Base-by-base conservation (phyloP, 1,284 basidiomycete species). In the Earliella scabrosa region DNA sequence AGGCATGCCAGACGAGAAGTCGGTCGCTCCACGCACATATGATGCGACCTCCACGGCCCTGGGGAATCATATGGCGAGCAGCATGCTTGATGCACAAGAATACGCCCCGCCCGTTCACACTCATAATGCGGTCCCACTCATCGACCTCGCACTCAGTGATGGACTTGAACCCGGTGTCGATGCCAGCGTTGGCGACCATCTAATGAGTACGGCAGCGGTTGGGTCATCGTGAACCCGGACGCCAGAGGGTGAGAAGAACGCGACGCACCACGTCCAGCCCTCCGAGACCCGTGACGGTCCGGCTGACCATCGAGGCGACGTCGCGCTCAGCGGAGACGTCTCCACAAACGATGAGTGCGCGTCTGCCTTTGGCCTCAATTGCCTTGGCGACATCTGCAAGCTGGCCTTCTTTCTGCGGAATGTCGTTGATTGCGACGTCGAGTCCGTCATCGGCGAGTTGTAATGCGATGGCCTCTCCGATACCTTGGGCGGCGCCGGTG, bases 391-490 rank as follows among this genome's bases (percentile, higher is more conserved):
- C 60, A 0, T 38, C 48, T 1, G 71, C 63, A 0, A 79, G 66
- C 14, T 57, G 45, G 2, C 62, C 60, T 1, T 40, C 18, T 23
- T 75, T 70, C 11, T 55, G 54, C 0, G 66, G 60, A 8, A 78
- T 38, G 54, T 79, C 77, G 43, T 71, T 68, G 31, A 81, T 35
- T 9, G 68, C 73, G 6, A 80, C 61, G 49, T 76, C 67, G 21
- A 76, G 68, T 1, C 78, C 79, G 52, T 81, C 78, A 2, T 65
- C 52, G 1, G 79, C 76, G 11, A 81, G 71, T 0, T 75, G 71
- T 0, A 75, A 63, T 14, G 75, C 74, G 43, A 78, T 75, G 16
- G 75, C 73, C 13, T 71, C 63, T 0, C 78, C 78, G 26, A 80
- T 74, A 10, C 77, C 79, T 50, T 73, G 70, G 2, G 71, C 69